phyloP scores from a whole-genome alignment of 1,139 yeast species.

The Geotrichum reessii region DNA sequence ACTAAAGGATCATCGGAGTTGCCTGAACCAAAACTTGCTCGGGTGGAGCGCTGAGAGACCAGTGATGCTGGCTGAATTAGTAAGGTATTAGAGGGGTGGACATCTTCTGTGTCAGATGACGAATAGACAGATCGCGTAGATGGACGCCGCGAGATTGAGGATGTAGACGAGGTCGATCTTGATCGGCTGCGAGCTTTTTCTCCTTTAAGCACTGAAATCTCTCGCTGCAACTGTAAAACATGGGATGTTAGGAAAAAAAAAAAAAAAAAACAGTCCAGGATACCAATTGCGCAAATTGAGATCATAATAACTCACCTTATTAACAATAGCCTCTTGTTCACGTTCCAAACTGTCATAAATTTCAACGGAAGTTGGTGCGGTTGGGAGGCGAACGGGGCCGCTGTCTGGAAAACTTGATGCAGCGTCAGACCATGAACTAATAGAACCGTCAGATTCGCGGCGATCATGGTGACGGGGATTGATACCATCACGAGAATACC shows the following conservation, averaged over 20 bases:
- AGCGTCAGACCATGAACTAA: slow-evolving; percentile 6
- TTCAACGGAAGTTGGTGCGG: slow-evolving; percentile 15
- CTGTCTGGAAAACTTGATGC: not conserved
- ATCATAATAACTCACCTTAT: slow-evolving; percentile 22
- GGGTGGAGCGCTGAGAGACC: slow-evolving; percentile 18
- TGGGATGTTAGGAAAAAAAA: not conserved
- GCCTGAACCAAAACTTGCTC: slow-evolving; percentile 22
- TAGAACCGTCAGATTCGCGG: not conserved
- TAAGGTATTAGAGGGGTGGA: slow-evolving; percentile 12
- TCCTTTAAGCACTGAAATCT: slow-evolving; percentile 30
- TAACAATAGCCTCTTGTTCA: slow-evolving; percentile 39
- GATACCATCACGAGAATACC: not conserved
- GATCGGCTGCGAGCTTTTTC: slow-evolving; percentile 32
- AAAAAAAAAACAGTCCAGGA: not conserved
- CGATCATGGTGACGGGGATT: not conserved
- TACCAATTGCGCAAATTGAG: not conserved
- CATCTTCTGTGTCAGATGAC: slow-evolving; percentile 29
- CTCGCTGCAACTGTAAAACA: slow-evolving; percentile 31
- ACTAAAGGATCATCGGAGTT: slow-evolving; percentile 25
- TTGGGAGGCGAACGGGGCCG: slow-evolving; percentile 17
- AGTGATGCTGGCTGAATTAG: slow-evolving; percentile 17
- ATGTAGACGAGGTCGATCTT: slow-evolving; percentile 30
- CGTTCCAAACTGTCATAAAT: slow-evolving; percentile 20
- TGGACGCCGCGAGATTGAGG: slow-evolving; percentile 31
- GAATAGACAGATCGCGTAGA: slow-evolving; percentile 29